These are phyloP conservation scores for Aspergillus neoniger DNA, from an alignment of 2,329 filamentous ascomycete species.

Conservation along the genomic window DNA sequence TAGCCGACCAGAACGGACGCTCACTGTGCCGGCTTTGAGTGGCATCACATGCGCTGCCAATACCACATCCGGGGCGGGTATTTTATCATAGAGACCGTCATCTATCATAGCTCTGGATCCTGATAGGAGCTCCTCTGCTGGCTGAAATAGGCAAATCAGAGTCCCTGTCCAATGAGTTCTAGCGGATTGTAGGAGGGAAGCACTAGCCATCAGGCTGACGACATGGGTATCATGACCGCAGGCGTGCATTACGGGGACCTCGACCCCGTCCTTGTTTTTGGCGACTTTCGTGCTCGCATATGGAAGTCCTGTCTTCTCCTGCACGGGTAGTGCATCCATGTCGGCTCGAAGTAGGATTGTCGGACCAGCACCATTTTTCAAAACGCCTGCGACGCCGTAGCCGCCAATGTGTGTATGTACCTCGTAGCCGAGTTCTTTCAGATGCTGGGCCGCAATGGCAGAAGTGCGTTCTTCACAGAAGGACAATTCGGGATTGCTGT, in stretches of 20 bases:
- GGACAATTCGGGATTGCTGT: conserved; percentile 59
- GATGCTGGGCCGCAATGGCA: conserved; percentile 44
- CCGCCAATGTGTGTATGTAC: conserved; percentile 59
- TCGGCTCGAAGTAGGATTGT: conserved; percentile 63
- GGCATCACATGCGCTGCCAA: conserved; percentile 58
- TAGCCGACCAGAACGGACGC: conserved; percentile 35
- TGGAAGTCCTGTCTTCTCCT: conserved; percentile 56
- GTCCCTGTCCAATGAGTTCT: conserved; percentile 59
- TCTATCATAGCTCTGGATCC: conserved; percentile 63
- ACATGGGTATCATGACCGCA: conserved; percentile 71
- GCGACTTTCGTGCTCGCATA: conserved; percentile 56
- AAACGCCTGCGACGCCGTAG: conserved; percentile 58
- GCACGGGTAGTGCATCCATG: conserved; percentile 62
- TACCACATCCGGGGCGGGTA: conserved; percentile 59
- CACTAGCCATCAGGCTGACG: conserved; percentile 57
- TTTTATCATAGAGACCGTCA: conserved; percentile 56
- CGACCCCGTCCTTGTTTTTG: conserved; percentile 49
- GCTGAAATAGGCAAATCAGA: conserved; percentile 63
- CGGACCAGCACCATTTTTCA: conserved; percentile 57
- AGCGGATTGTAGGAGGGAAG: conserved; percentile 50
- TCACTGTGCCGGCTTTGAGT: conserved; percentile 39
- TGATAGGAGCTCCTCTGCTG: conserved; percentile 60
- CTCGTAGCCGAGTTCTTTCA: conserved; percentile 44
- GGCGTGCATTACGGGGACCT: conserved; percentile 66
- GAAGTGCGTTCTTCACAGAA: conserved; percentile 57